These are phyloP conservation scores for Polygonum maritimum DNA, from an alignment of 148 eudicot species.

Conservation along the genomic window DNA sequence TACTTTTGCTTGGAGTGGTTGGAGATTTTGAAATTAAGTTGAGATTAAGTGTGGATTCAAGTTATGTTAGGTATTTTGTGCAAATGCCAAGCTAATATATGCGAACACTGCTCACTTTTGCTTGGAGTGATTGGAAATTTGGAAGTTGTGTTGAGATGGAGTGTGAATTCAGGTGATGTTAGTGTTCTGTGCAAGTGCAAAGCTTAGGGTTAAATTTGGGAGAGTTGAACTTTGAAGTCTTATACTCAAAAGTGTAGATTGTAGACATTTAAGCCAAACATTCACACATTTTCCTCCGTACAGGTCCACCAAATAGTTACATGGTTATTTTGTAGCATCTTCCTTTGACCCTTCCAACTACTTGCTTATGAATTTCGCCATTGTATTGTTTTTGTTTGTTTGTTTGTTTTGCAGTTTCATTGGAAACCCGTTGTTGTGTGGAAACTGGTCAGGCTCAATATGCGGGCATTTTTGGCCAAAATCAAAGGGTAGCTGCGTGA, in stretches of 20 bases:
- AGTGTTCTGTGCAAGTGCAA: neutral
- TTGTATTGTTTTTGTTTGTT: neutral
- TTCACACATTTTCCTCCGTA: constrained; percentile 47
- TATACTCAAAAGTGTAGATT: too few species aligned
- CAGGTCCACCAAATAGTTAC: constrained; percentile 26
- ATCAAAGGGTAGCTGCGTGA: constrained; percentile 38
- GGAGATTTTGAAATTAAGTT: too few species aligned
- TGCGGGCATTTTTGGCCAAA: constrained; percentile 35
- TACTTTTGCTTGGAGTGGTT: too few species aligned
- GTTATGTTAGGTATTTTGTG: too few species aligned
- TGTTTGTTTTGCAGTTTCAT: constrained; percentile 35
- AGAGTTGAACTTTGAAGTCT: too few species aligned
- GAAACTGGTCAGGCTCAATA: constrained; percentile 62
- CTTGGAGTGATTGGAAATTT: neutral
- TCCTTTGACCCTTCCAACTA: neutral
- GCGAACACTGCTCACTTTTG: too few species aligned
- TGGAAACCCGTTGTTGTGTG: constrained; percentile 56
- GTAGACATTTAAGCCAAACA: constrained; percentile 15
- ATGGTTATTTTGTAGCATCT: neutral
- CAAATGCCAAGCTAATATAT: too few species aligned
- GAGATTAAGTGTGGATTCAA: too few species aligned
- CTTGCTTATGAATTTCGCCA: neutral
- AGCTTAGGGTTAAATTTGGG: too few species aligned
- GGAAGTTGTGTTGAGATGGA: neutral
- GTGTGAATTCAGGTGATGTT: neutral